A percentile compares a stretch with the other conserved stretches of the same genome.
These are phyloP conservation scores for Umbelopsis sp. DNA, from an alignment of 192 early-diverging fungal genomes.

Conservation along the genomic window DNA sequence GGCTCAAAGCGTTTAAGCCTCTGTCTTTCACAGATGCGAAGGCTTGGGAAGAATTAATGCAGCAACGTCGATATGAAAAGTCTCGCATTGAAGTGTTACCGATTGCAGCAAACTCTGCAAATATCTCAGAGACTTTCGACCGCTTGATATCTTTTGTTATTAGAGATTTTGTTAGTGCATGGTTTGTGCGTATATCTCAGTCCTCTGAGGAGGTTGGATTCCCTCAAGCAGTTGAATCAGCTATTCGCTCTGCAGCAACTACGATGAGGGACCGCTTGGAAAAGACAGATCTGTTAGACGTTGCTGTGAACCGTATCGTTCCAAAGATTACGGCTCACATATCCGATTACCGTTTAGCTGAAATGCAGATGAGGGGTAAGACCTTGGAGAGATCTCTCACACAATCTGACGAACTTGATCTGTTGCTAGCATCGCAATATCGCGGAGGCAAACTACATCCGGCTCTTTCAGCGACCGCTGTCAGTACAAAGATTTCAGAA, in stretches of 20 bases:
- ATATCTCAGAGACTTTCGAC: conserved; percentile 47
- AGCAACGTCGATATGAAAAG: conserved; percentile 9
- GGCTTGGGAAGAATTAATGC: conserved; percentile 13
- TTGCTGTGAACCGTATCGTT: conserved; percentile 64
- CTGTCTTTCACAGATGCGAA: conserved; percentile 4
- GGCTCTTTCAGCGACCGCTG: conserved; percentile 53
- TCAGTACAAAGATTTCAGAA: conserved; percentile 49
- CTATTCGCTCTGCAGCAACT: conserved; percentile 45
- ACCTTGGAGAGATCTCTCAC: conserved; percentile 51
- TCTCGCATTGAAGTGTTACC: not conserved
- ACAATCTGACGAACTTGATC: conserved; percentile 59
- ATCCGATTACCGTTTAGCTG: conserved; percentile 62
- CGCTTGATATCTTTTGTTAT: conserved; percentile 49
- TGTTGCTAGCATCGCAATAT: conserved; percentile 60
- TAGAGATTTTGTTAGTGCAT: conserved; percentile 62
- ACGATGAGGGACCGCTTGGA: conserved; percentile 46
- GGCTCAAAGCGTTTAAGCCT: conserved; percentile 21
- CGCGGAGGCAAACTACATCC: conserved; percentile 58
- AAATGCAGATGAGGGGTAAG: conserved; percentile 49
- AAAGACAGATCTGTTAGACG: conserved; percentile 61
- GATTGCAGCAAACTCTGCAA: conserved; percentile 22
- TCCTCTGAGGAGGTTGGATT: conserved; percentile 52
- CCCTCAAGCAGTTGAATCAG: conserved; percentile 49
- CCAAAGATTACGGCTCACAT: conserved; percentile 77
- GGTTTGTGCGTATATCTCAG: conserved; percentile 47